These are phyloP conservation scores for Agrostemma githago DNA, from an alignment of 148 eudicot genomes.

Conservation along the genomic window DNA sequence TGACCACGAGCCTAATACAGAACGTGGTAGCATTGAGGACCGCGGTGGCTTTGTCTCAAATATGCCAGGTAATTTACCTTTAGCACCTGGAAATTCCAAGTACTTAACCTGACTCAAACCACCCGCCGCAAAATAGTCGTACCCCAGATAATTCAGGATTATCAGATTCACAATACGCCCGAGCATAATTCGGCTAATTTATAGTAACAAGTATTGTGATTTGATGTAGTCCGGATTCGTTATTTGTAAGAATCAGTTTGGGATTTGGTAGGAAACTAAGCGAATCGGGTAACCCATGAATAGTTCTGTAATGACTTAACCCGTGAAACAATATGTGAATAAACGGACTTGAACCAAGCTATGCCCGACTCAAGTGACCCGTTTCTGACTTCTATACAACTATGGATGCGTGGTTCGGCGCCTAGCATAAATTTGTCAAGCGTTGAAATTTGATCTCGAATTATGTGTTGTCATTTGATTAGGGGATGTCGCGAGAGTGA, in stretches of 20 bases:
- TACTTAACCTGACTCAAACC: background rate
- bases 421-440: background rate
- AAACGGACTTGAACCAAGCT: background rate
- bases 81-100: background rate
- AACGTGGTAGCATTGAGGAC: constrained; percentile 63
- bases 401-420: background rate
- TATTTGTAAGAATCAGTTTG: too few species aligned
- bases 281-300: background rate
- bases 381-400: background rate
- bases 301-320: background rate
- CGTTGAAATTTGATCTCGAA: constrained; percentile 5
- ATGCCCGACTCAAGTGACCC: background rate
- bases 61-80: constrained; percentile 54
- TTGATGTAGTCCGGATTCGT: too few species aligned
- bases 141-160: background rate
- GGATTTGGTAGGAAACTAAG: too few species aligned
- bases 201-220: too few species aligned
- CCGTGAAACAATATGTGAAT: background rate
- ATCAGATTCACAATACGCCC: too few species aligned
- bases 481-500: constrained; percentile 80
- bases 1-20: constrained; percentile 81
- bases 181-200: too few species aligned
- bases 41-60: constrained; percentile 83
- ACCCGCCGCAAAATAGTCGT: background rate
- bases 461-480: constrained; percentile 15